Conservation (phyloP, 2,329 filamentous ascomycete species). For the Emericellopsis atlantica region DNA sequence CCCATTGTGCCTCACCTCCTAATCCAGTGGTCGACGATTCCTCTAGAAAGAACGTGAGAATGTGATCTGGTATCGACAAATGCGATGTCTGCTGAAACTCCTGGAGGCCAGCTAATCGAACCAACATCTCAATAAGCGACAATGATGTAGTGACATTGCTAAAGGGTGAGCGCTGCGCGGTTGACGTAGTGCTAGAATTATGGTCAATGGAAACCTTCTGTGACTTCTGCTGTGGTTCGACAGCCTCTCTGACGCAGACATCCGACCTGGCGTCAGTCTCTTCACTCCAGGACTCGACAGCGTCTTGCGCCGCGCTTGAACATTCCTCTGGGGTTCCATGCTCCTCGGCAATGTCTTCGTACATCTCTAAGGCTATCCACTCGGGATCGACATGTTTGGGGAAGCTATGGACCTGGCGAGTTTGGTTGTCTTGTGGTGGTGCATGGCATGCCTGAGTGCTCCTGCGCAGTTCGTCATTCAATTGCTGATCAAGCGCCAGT, state of each 20-base stretch:
- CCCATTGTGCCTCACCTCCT: constrained; percentile 29
- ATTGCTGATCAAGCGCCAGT: constrained; percentile 31
- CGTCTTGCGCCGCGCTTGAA: neutral
- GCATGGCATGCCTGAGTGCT: neutral
- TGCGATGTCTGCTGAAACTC: constrained; percentile 87
- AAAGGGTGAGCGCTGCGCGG: constrained; percentile 28
- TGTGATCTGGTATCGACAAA: constrained; percentile 78
- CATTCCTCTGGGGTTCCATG: constrained; percentile 18
- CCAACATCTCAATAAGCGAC: constrained; percentile 78
- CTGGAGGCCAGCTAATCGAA: constrained; percentile 75
- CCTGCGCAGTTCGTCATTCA: constrained; percentile 11
- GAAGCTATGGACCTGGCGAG: constrained; percentile 21
- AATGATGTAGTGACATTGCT: constrained; percentile 40
- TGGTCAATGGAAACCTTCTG: neutral
- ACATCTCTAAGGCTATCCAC: constrained; percentile 87
- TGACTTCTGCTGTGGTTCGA: no score
- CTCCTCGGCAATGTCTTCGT: constrained; percentile 34
- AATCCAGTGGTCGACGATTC: constrained; percentile 41
- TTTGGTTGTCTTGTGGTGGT: neutral
- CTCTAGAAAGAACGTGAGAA: constrained; percentile 76
- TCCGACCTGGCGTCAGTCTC: neutral
- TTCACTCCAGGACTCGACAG: neutral
- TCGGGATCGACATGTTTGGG: constrained; percentile 72
- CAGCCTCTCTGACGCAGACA: no score
- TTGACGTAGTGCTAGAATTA: neutral